These are phyloP conservation scores for Fraxinus xanthoxyloides DNA, from an alignment of 305 asterid genomes.

Conservation along the genomic window DNA sequence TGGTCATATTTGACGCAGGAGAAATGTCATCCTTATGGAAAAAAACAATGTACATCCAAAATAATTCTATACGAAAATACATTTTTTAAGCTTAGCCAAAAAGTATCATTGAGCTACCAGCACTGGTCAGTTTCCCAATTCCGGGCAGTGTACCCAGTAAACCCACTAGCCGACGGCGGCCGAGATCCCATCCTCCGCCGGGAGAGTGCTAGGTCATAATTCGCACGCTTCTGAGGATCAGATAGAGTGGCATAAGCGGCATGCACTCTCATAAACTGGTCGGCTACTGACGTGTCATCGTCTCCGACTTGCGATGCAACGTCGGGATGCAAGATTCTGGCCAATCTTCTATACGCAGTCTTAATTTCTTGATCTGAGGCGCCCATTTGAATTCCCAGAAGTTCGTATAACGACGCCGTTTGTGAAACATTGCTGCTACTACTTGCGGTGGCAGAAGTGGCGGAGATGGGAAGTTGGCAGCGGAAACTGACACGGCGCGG, in stretches of 20 bases:
- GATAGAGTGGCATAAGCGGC: slow-evolving; percentile 81
- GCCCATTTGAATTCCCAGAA: slow-evolving; percentile 56
- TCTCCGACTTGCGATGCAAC: slow-evolving; percentile 28
- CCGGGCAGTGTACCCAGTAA: slow-evolving; percentile 30
- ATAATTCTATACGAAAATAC: no score
- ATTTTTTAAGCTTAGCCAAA: neutral
- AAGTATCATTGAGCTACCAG: slow-evolving; percentile 43
- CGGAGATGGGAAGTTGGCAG: slow-evolving; percentile 31
- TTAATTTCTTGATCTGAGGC: slow-evolving; percentile 71
- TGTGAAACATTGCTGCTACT: slow-evolving; percentile 9
- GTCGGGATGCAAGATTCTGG: slow-evolving; percentile 80
- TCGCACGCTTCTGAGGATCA: slow-evolving; percentile 74
- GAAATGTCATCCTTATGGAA: no score
- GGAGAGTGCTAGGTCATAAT: slow-evolving; percentile 51
- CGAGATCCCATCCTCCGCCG: slow-evolving; percentile 19
- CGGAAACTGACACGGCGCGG: slow-evolving; percentile 16
- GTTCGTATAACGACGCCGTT: slow-evolving; percentile 59
- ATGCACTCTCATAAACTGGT: slow-evolving; percentile 72
- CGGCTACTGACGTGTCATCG: neutral
- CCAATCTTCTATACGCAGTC: slow-evolving; percentile 68
- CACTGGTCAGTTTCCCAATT: slow-evolving; percentile 97
- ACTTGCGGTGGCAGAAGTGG: slow-evolving; percentile 34
- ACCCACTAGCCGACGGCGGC: slow-evolving; percentile 16
- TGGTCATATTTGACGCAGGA: no score
- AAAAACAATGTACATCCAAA: no score